phyloP scores from a whole-genome alignment of 2,329 filamentous ascomycete species.

The Gremmenia infestans region DNA sequence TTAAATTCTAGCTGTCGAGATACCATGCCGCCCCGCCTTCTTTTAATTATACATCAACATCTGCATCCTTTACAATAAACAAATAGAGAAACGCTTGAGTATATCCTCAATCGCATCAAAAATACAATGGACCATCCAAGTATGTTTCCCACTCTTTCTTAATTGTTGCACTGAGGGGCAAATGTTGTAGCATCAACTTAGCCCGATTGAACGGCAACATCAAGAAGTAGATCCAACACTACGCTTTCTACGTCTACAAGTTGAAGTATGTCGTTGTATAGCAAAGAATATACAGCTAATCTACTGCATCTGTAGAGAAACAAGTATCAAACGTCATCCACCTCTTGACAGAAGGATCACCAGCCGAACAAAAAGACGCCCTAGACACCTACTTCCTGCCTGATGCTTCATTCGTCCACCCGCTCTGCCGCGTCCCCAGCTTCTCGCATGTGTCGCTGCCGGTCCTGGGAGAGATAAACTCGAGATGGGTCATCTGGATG shows the following conservation, averaged over 20 bases:
- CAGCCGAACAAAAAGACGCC: conserved; percentile 57
- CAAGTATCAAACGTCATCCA: conserved; percentile 66
- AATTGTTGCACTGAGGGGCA: background rate
- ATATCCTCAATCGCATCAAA: background rate
- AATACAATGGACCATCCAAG: conserved; percentile 40
- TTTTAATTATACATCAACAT: too few relatives aligned
- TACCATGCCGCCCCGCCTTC: too few relatives aligned
- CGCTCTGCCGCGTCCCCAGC: conserved; percentile 65
- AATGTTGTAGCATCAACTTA: background rate
- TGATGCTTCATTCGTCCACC: conserved; percentile 70
- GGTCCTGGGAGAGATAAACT: conserved; percentile 45
- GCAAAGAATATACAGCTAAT: conserved; percentile 7
- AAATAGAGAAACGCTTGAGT: background rate
- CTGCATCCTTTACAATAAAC: too few relatives aligned
- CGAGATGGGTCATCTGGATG: conserved; percentile 59
- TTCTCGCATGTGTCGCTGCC: conserved; percentile 41
- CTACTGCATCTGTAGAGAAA: conserved; percentile 32
- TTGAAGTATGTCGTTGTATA: background rate
- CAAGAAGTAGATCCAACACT: too few relatives aligned
- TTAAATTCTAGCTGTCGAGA: background rate
- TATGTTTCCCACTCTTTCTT: conserved; percentile 19
- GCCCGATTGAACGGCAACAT: background rate
- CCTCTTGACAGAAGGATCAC: conserved; percentile 61
- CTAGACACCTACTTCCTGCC: conserved; percentile 70
- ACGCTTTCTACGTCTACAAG: background rate